Evolutionary conservation across 2,329 filamentous ascomycete species (phyloP), one percentile per base, ranked within the genome.

Genomic region (Spiromastix sp.): DNA sequence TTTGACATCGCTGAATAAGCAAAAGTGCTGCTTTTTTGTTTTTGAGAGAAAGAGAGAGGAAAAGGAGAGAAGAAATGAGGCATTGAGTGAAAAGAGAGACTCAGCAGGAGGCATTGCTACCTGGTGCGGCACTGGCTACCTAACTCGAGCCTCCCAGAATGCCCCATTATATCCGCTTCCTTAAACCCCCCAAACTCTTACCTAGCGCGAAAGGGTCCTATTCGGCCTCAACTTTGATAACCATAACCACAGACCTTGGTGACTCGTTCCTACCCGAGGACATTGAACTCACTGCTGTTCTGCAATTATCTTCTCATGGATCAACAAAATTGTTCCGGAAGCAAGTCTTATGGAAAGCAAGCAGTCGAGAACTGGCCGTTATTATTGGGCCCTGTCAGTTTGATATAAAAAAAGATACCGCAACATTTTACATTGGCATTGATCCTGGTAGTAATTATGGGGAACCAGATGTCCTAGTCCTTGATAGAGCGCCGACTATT

Each of bases 231-330:
- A 60, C 67, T 31, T 61, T 76, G 19, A 61, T 82, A 39, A 79
- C 77, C 25, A 68, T 83, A 49, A 79, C 77, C 8, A 81, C 77
- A 16, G 79, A 84, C 49, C 62, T 84, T 5, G 79, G 79, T 12
- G 77, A 81, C 47, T 67, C 67, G 1, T 79, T 80, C 49, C 66
- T 74, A 28, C 63, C 67, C n/a, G 48, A 60, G 29, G 57, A 70
- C 47, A 46, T 68, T 15, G 48, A 59, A 9, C 50, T 74, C 6
- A 49, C 58, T 11, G 63, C 56, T 15, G 58, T 60, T 5, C 41
- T 71, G 21, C 41, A 55, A 20, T 4, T 30, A 21, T 10, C 34
- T 24, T 12, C 17, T 35, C 26, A 36, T 20, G 16, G 18, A 10
- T 11, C 19, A 13, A 54, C 26, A 18, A 34, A 66, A 22, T 60